Evolutionary conservation across 163 green algal species (phyloP).

Genomic region (Chlorella variabilis): DNA sequence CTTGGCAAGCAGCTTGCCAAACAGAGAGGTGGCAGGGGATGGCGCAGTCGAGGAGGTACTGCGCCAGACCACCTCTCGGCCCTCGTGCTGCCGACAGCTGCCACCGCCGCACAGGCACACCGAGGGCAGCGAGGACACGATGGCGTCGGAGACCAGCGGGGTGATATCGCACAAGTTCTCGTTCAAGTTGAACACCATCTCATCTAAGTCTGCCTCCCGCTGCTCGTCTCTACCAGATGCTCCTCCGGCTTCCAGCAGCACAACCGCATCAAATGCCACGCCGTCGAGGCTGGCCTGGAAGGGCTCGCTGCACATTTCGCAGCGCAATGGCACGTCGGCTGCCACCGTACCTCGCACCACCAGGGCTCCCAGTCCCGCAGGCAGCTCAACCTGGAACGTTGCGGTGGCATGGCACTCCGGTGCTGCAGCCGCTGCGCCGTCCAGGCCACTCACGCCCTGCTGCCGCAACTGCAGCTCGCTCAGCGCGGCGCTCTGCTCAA

Average conservation of each 20-base stretch:
- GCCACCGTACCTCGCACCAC: constrained; percentile 4
- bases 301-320: constrained; percentile 10
- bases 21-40: not conserved
- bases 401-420: not conserved
- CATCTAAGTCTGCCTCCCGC: not conserved
- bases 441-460: not conserved
- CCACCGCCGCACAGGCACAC: constrained; percentile 35
- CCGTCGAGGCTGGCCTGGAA: not conserved
- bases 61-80: constrained; percentile 9
- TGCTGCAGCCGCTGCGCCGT: not conserved
- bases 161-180: constrained; percentile 24
- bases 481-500: constrained; percentile 13
- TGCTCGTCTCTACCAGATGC: not conserved
- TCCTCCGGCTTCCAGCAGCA: constrained; percentile 5
- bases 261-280: not conserved
- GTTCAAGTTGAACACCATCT: not conserved
- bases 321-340: constrained; percentile 4
- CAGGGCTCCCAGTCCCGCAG: not conserved
- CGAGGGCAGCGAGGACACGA: constrained; percentile 6
- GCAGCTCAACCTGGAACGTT: constrained; percentile 2
- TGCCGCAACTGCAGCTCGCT: not conserved
- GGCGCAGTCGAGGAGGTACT: not conserved
- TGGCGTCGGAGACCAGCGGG: not conserved
- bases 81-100: constrained; percentile 22
- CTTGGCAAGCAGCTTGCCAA: constrained; percentile 7